Evolutionary conservation across 371 early-diverging fungal genomes (phyloP), one percentile per base, ranked within the genome.

Genomic region (Quaeritorhiza haematococci): DNA sequence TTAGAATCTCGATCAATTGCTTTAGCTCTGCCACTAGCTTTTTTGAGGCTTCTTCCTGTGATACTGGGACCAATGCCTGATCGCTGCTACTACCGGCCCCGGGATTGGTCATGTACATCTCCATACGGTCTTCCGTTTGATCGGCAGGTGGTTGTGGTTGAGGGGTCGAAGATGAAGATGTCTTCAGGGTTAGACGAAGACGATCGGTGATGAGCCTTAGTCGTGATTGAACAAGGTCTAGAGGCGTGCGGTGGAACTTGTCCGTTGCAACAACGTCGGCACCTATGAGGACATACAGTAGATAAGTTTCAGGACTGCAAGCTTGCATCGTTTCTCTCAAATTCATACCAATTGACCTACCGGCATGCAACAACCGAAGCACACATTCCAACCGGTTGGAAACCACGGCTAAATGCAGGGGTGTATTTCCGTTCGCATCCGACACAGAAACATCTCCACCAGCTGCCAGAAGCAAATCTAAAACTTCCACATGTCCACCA

Each of bases 341-440:
- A 56, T 27, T 5, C 1, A 56, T 17, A n/a, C n/a, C n/a, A n/a
- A n/a, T n/a, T n/a, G 43, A 26, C 42, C 7, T 55, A 59, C 68
- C 64, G 21, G 69, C 65, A 23, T 53, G 58, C 3, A 69, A 24
- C 13, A 69, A 61, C 8, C 52, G 30, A 1, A 56, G 33, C 3
- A 66, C 66, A 33, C 56, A 55, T 21, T 53, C 59, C 10, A 63
- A 53, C 24, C 61, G 66, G 49, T 55, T 60, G 19, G 63, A 48
- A 13, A 53, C 19, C 10, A 63, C 66, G 13, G 69, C 66, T 10
- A 69, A 61, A 61, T 69, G 69, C 29, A 69, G 56, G 13, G 66
- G 66, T 1, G 63, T 56, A 58, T 59, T 65, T 17, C 66, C 61
- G 49, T 69, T 69, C 21, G 55, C 27, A 43, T 69, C 69, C 24